A percentile compares a stretch with the other conserved stretches of the same genome.
These are phyloP conservation scores for Claviceps fusiformis DNA, from an alignment of 2,329 filamentous ascomycete genomes.

Conservation along the genomic window DNA sequence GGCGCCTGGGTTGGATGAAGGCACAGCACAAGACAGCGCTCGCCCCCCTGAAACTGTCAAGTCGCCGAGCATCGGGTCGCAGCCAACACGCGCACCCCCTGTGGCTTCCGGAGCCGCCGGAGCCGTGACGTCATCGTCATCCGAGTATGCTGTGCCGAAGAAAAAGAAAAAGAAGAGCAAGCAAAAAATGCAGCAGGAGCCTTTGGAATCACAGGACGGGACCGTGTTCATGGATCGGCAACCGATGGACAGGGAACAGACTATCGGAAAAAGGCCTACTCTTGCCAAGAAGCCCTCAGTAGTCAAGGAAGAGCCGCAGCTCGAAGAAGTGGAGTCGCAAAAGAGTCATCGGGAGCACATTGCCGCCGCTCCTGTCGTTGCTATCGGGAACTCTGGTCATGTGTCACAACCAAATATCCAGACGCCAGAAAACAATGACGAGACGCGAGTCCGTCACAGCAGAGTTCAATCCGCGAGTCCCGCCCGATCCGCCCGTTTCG, in stretches of 20 bases:
- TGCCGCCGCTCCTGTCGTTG: conserved; percentile 17
- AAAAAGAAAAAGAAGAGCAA: conserved; percentile 7
- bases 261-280: background rate
- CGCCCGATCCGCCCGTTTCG: conserved; percentile 55
- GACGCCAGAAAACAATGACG: conserved; percentile 1
- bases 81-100: background rate
- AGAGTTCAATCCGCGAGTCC: conserved; percentile 45
- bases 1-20: conserved; percentile 31
- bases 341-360: conserved; percentile 5
- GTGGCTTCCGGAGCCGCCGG: background rate
- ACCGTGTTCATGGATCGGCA: background rate
- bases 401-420: background rate
- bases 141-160: conserved; percentile 1
- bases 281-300: conserved; percentile 28
- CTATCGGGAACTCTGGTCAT: conserved; percentile 9
- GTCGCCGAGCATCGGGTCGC: background rate
- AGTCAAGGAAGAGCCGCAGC: conserved; percentile 32
- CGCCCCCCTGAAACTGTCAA: background rate
- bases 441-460: conserved; percentile 11
- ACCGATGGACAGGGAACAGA: background rate
- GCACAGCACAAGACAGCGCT: background rate
- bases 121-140: background rate
- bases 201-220: background rate
- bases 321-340: conserved; percentile 20
- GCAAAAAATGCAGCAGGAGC: conserved; percentile 6